These are phyloP conservation scores for Craterostigma plantagineum DNA, from an alignment of 257 asterid species.

Conservation along the genomic window DNA sequence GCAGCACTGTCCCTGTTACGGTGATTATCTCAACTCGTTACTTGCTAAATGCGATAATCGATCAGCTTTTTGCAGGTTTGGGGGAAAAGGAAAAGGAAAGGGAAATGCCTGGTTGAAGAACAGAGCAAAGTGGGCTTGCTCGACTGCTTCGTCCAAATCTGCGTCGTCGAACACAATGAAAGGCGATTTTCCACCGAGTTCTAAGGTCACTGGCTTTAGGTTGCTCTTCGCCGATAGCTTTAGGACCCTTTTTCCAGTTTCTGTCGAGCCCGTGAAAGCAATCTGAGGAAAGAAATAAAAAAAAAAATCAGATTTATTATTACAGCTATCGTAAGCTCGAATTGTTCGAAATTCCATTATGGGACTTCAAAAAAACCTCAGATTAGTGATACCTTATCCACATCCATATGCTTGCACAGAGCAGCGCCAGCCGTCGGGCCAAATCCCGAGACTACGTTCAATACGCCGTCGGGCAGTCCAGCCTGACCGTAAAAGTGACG, in stretches of 20 bases:
- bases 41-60: not conserved
- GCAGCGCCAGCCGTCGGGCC: slow-evolving; percentile 95
- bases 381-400: slow-evolving; percentile 56
- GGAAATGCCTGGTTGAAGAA: slow-evolving; percentile 78
- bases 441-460: slow-evolving; percentile 77
- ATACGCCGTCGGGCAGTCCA: slow-evolving; percentile 85
- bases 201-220: slow-evolving; percentile 88
- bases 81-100: not conserved
- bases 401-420: slow-evolving; percentile 94
- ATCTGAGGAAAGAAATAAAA: slow-evolving; percentile 22
- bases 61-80: too few relatives aligned
- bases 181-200: slow-evolving; percentile 98
- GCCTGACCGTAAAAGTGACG: too few relatives aligned
- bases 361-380: not conserved
- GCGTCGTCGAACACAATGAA: slow-evolving; percentile 96
- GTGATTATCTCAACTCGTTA: not conserved
- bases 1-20: slow-evolving; percentile 83
- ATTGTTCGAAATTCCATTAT: too few relatives aligned
- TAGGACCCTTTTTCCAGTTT: slow-evolving; percentile 59
- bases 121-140: slow-evolving; percentile 77
- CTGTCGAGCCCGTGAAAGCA: slow-evolving; percentile 97
- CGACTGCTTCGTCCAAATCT: slow-evolving; percentile 80
- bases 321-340: too few relatives aligned
- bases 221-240: slow-evolving; percentile 77
- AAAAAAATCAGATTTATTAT: not conserved